A percentile compares a stretch with the other conserved stretches of the same genome.
phyloP scores from a whole-genome alignment of 202 grass and related monocot genomes.

The Brachypodium distachyon region DNA sequence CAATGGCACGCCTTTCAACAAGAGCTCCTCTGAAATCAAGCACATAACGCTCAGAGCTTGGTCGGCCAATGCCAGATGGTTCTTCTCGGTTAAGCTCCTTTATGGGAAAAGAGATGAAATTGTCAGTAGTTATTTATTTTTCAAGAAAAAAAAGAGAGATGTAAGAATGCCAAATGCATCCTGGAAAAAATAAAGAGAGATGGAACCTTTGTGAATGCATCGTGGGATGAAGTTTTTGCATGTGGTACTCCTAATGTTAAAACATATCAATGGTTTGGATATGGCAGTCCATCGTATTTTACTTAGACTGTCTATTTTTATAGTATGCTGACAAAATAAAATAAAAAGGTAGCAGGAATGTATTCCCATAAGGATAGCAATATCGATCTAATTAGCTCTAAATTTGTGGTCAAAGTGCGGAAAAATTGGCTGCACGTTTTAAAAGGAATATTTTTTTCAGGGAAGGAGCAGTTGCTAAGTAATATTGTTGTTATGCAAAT shows the following conservation, averaged over 20 bases:
- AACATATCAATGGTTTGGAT: background rate
- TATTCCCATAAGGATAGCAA: background rate
- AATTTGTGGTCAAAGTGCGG: background rate
- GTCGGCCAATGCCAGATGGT: slow-evolving; percentile 63
- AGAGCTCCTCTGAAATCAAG: slow-evolving; percentile 87
- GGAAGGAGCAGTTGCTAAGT: background rate
- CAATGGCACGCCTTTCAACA: slow-evolving; percentile 79
- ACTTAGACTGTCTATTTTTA: background rate
- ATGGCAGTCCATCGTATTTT: background rate
- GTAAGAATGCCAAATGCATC: background rate
- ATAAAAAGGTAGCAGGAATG: background rate
- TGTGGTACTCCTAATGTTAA: background rate
- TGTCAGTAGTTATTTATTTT: background rate
- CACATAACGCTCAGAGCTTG: slow-evolving; percentile 70
- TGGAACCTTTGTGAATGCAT: background rate
- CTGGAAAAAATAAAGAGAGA: background rate
- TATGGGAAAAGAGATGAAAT: background rate
- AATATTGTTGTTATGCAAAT: background rate
- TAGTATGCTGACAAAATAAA: background rate
- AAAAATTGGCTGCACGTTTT: background rate
- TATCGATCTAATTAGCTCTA: slow-evolving; percentile 1
- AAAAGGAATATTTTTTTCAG: background rate
- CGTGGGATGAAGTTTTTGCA: background rate
- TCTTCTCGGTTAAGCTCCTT: slow-evolving; percentile 88
- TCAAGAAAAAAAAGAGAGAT: background rate